phyloP scores from a whole-genome alignment of 2,329 filamentous ascomycete species.

The Colletotrichum gloeosporioides region DNA sequence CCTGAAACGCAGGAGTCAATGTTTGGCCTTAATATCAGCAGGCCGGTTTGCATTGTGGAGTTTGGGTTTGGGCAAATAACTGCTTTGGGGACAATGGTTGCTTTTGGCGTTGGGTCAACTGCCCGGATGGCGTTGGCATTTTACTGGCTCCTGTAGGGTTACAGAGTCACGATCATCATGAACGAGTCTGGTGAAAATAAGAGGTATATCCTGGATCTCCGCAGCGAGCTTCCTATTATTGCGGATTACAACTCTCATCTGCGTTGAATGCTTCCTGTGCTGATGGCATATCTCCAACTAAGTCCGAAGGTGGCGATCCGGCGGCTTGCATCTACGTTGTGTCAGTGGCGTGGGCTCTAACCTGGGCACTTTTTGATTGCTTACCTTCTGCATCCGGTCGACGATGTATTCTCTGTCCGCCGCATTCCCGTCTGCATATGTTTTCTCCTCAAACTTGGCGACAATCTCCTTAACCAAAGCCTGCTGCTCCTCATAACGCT shows the following conservation, averaged over 20 bases:
- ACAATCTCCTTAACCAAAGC: slow-evolving; percentile 85
- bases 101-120: neutral
- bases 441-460: slow-evolving; percentile 80
- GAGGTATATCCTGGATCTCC: neutral
- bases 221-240: slow-evolving; percentile 47
- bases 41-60: neutral
- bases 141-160: neutral
- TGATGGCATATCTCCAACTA: slow-evolving; percentile 88
- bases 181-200: slow-evolving; percentile 27
- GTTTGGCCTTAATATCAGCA: neutral
- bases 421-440: slow-evolving; percentile 82
- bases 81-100: neutral
- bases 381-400: slow-evolving; percentile 95
- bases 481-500: slow-evolving; percentile 83
- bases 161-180: neutral
- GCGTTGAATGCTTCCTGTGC: slow-evolving; percentile 74
- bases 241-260: slow-evolving; percentile 67
- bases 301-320: slow-evolving; percentile 86
- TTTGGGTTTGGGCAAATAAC: neutral
- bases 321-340: slow-evolving; percentile 87
- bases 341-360: slow-evolving; percentile 20
- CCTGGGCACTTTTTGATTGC: slow-evolving; percentile 27
- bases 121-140: neutral
- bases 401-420: slow-evolving; percentile 91
- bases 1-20: slow-evolving; percentile 27